Base-by-base conservation (phyloP, 78 protist species). In the Polysphondylium violaceum region DNA sequence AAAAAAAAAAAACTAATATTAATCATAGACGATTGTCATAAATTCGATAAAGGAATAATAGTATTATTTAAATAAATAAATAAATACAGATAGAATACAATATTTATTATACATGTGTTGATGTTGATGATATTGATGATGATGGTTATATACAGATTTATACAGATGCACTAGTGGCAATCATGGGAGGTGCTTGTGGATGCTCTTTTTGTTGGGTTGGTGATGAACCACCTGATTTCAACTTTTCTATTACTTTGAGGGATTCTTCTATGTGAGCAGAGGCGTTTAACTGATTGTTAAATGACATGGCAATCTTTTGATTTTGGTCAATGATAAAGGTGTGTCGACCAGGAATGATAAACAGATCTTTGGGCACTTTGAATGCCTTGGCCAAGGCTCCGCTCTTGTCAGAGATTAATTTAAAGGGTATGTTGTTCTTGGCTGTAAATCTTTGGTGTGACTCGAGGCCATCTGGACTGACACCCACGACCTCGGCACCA, bases 401-500 rank as follows among this genome's bases (percentile, higher is more conserved):
- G 2, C 55, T 64, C 23, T 53, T 47, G 33, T 87, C 93, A 8
- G 87, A 16, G 2, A 64, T 8, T 47, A 87, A 65, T 12, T 65
- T 68, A 43, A 87, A 87, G 47, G 93, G 93, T 36, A 87, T 67
- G n/a, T 35, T 61, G 33, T 69, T 41, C 50, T 74, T 87, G 2
- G 65, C 23, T 50, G 93, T 38, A 36, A 87, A 87, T 53, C 74
- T 74, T 19, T 27, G 16, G 53, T 87, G 93, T 27, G 87, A 61
- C 16, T 74, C 61, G 8, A 63, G 16, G 31, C 43, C 35, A 43
- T 87, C 93, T 55, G 61, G n/a, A 25, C 86, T 60, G 14, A 87
- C 93, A 41, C 93, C 93, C 9, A 87, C 59, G 36, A 87, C 93
- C 56, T 64, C 25, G 25, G 88, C 88, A 64, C 88, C 88, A 29